phyloP scores from a whole-genome alignment of 305 asterid species.

The Fraxinus angustifolia region DNA sequence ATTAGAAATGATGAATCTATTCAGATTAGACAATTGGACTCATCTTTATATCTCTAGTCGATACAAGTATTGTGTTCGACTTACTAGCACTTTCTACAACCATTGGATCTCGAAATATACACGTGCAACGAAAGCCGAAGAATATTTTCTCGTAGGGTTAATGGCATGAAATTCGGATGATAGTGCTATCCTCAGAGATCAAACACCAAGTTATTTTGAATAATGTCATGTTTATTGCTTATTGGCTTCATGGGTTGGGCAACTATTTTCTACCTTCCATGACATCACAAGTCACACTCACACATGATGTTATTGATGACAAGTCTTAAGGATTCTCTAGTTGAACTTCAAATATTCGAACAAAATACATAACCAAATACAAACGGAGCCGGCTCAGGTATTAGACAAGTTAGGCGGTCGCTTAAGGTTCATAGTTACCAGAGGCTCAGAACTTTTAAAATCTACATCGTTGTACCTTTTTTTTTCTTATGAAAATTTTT shows the following conservation, averaged over 20 bases:
- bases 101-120: background rate
- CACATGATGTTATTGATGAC: background rate
- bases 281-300: background rate
- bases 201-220: background rate
- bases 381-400: background rate
- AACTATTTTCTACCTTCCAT: background rate
- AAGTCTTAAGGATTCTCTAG: background rate
- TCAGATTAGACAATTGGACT: background rate
- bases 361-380: background rate
- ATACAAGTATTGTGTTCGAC: background rate
- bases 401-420: background rate
- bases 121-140: background rate
- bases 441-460: background rate
- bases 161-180: background rate
- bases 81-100: background rate
- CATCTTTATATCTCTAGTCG: background rate
- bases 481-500: background rate
- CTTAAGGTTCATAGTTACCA: background rate
- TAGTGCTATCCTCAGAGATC: background rate
- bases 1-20: background rate
- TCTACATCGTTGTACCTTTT: background rate
- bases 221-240: background rate
- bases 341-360: background rate
- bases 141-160: background rate
- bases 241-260: background rate